Evolutionary conservation across 805 yeast genomes (phyloP).

Genomic region (Candida succiphila): DNA sequence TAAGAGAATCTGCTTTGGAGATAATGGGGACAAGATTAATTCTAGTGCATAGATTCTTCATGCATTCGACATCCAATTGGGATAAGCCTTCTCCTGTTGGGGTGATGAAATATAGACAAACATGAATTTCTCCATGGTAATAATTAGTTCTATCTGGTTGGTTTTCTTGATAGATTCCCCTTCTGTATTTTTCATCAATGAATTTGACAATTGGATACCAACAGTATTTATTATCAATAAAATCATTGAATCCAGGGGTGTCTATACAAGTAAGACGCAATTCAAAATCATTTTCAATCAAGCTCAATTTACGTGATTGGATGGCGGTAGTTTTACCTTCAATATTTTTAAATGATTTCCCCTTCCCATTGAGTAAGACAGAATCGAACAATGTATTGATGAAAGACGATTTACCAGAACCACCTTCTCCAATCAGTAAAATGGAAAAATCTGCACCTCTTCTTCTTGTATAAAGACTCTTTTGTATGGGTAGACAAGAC

Average conservation of each 20-base stretch:
- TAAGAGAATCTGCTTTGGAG: conserved; percentile 70
- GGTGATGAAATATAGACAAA: conserved; percentile 72
- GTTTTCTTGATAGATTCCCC: conserved; percentile 63
- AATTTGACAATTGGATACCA: conserved; percentile 65
- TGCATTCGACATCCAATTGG: conserved; percentile 60
- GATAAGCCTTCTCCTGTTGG: conserved; percentile 56
- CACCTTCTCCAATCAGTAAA: conserved; percentile 81
- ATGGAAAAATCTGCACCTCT: conserved; percentile 70
- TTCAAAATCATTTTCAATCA: conserved; percentile 50
- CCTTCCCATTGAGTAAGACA: conserved; percentile 17
- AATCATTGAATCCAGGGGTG: conserved; percentile 72
- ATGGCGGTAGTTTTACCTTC: conserved; percentile 27
- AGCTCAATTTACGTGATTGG: conserved; percentile 30
- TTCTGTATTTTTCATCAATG: conserved; percentile 71
- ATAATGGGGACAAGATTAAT: conserved; percentile 79
- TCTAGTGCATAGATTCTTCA: conserved; percentile 60
- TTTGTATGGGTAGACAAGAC: conserved; percentile 20
- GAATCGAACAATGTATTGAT: conserved; percentile 71
- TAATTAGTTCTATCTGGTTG: conserved; percentile 51
- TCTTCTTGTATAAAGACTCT: conserved; percentile 24
- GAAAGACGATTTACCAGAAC: conserved; percentile 77
- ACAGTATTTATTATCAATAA: conserved; percentile 51
- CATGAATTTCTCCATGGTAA: conserved; percentile 67
- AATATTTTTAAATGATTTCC: conserved; percentile 17
- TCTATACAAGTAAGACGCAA: conserved; percentile 56